Base-by-base conservation (phyloP, 129 eudicot species). In the Logfia minima region DNA sequence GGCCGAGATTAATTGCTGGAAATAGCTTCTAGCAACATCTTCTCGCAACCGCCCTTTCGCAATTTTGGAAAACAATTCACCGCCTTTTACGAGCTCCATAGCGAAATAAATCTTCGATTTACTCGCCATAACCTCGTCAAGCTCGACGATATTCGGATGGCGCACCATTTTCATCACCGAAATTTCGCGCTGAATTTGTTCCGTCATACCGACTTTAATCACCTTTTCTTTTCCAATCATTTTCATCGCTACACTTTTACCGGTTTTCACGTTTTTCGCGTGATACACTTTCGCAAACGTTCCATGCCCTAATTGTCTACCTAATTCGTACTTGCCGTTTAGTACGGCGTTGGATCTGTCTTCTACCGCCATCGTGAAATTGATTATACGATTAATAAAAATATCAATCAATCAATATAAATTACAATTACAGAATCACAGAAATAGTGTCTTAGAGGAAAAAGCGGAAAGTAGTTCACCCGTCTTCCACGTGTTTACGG, bases 401-500 rank as follows among this genome's bases (percentile, higher is more conserved):
- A 5, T 31, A 17, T 67, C 14, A 23, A 17, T 29, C 51, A 59
- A 64, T n/a, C 39, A 66, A 35, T 79, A 68, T 9, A 65, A 29
- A 41, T 43, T 31, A 62, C 8, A 62, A 34, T 13, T 21, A 9
- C 51, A 11, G 45, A 17, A 39, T 22, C 31, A 24, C 8, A 66
- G 61, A 23, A 4, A 31, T 26, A 16, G 1, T 18, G 8, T 35
- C 0, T 43, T 9, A 22, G 5, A 9, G 0, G 41, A 6, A 35
- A 35, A 70, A 14, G 5, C 16, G 24, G 52, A 48, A 8, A 66
- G 41, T 14, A 4, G 24, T 58, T 91, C 94, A 91, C 88, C 94
- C 97, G 94, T 87, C 92, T 39, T 91, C 92, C 31, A 87, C 96
- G 96, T 92, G 85, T 78, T 92, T 92, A 55, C 97, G 96, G 90